Evolutionary conservation across 495 filamentous ascomycete species (phyloP).

Genomic region (Neurospora sp.): DNA sequence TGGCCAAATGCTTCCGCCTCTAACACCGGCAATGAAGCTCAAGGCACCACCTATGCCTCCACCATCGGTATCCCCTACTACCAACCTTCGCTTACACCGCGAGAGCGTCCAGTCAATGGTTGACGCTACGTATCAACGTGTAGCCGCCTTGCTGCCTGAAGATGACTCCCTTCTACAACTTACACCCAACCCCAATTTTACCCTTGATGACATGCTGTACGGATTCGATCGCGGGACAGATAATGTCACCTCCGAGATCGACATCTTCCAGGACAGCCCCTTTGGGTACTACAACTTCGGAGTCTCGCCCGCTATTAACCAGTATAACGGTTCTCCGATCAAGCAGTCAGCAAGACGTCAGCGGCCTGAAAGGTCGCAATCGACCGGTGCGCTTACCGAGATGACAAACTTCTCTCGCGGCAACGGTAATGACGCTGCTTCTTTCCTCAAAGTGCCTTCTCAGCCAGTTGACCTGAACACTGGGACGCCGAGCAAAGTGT

Average conservation of each 20-base stretch:
- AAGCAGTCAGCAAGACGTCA: conserved; percentile 62
- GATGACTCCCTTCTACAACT: conserved; percentile 53
- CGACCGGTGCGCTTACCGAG: conserved; percentile 54
- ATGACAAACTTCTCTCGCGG: conserved; percentile 47
- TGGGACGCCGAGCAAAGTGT: conserved; percentile 46
- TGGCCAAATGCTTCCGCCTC: conserved; percentile 60
- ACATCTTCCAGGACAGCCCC: conserved; percentile 59
- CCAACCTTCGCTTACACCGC: conserved; percentile 86
- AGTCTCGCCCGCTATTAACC: conserved; percentile 23
- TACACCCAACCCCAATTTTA: conserved; percentile 58
- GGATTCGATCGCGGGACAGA: conserved; percentile 36
- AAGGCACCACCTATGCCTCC: conserved; percentile 73
- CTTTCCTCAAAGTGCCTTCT: conserved; percentile 34
- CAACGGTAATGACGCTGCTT: conserved; percentile 35
- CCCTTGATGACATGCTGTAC: conserved; percentile 37
- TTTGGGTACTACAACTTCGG: conserved; percentile 29
- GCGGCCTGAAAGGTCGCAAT: conserved; percentile 46
- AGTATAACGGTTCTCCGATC: conserved; percentile 56
- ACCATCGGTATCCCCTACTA: conserved; percentile 84
- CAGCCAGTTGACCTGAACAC: conserved; percentile 30
- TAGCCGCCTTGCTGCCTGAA: conserved; percentile 45
- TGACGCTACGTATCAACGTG: conserved; percentile 70
- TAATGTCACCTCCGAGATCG: conserved; percentile 47
- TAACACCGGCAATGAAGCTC: conserved; percentile 82
- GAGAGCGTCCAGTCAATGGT: conserved; percentile 79